Evolutionary conservation across 305 asterid genomes (phyloP), one percentile per base, ranked within the genome.

Genomic region (Fraxinus latifolia): DNA sequence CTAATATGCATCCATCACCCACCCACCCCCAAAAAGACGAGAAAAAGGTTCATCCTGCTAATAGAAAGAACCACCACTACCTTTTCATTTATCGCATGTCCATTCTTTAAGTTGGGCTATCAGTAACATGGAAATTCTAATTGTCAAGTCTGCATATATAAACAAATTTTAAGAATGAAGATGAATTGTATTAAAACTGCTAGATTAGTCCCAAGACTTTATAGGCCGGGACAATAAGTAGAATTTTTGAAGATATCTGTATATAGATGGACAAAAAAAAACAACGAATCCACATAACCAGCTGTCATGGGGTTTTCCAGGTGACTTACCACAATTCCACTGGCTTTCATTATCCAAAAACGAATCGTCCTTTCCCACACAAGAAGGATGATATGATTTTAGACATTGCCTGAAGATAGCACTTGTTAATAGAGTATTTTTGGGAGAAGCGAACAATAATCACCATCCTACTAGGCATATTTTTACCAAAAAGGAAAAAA

Each of bases 321-420:
- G 58, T 80, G 73, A 87, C 97, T 92, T 90, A 92, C 98, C 82
- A 76, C 99, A 95, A 73, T 39, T 86, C 94, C 94, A 95, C 79
- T 31, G 73, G 36, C 37, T 44, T 8, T 90, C 85, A 67, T 87
- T 82, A 17, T 82, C 80, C 78, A 90, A 79, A 83, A 88, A 88
- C 2, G 94, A 86, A 12, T 80, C 87, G 11, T 87, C 91, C 89
- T 89, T 89, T 53, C 34, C 87, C 83, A 91, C 89, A 34, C 99
- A 96, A 12, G 31, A 3, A 65, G 89, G 89, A 84, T 96, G 99
- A 80, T 92, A 96, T 67, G 97, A 86, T 87, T 94, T 96, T 62
- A 82, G 73, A 81, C 98, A 96, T 7, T 92, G 74, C 91, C 99
- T 95, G 95, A 17, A 88, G 84, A 87, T 9, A 85, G 8, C 62